Percentiles rank a stretch among this genome's conserved stretches.
Conservation (phyloP, 177 flowering plant species). For the Tripterygium wilfordii region DNA sequence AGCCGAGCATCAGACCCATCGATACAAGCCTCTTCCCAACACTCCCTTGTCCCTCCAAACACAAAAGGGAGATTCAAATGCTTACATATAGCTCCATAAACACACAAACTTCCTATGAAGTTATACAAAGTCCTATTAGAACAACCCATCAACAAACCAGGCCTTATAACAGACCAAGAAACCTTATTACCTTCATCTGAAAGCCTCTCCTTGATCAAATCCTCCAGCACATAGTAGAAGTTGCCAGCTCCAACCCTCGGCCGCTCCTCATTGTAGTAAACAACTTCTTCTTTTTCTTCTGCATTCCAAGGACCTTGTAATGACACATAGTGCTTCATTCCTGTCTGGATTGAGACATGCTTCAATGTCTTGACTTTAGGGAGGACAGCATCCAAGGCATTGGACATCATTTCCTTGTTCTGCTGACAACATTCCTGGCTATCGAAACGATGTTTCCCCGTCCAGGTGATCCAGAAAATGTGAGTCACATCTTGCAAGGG, state of each 20-base stretch:
- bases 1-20: constrained; percentile 78
- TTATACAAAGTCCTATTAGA: constrained; percentile 54
- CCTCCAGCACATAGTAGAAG: constrained; percentile 76
- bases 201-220: constrained; percentile 56
- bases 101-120: constrained; percentile 69
- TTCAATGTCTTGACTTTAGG: constrained; percentile 38
- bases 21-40: constrained; percentile 69
- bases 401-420: constrained; percentile 68
- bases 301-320: constrained; percentile 18
- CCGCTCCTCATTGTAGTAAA: constrained; percentile 46
- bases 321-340: constrained; percentile 71
- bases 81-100: constrained; percentile 68
- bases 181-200: constrained; percentile 22
- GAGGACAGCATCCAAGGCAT: constrained; percentile 57
- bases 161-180: constrained; percentile 76
- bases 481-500: constrained; percentile 55
- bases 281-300: constrained; percentile 1
- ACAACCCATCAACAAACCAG: constrained; percentile 70
- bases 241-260: constrained; percentile 47
- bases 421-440: constrained; percentile 46
- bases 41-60: constrained; percentile 63
- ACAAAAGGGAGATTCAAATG: constrained; percentile 65
- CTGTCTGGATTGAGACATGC: constrained; percentile 87
- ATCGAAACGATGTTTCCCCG: constrained; percentile 48
- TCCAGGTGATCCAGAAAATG: constrained; percentile 91